Conservation (phyloP, 768 basidiomycete species). For the Boletus subparvulus region DNA sequence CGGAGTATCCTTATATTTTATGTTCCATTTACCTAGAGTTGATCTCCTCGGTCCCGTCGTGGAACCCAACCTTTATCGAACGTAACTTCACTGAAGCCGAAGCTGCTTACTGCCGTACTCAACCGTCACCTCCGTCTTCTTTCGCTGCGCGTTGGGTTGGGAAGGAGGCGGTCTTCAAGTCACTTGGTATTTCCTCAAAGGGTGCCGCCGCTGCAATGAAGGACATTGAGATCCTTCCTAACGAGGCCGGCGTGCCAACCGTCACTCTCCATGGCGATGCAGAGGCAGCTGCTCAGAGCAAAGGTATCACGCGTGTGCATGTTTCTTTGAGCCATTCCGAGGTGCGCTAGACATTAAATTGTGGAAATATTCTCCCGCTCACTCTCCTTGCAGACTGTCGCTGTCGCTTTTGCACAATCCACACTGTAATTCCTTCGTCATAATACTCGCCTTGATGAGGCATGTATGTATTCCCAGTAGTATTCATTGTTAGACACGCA, state of each 20-base stretch:
- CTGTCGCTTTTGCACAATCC: slow-evolving; percentile 87
- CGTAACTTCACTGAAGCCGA: slow-evolving; percentile 95
- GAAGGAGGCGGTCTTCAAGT: slow-evolving; percentile 98
- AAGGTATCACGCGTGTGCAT: slow-evolving; percentile 72
- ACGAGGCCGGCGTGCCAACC: slow-evolving; percentile 73
- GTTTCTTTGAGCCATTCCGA: slow-evolving; percentile 94
- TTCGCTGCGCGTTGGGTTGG: slow-evolving; percentile 97
- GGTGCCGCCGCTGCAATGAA: slow-evolving; percentile 95
- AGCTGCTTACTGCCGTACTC: slow-evolving; percentile 79
- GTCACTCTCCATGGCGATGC: slow-evolving; percentile 82
- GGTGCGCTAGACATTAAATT: slow-evolving; percentile 44
- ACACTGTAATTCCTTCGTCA: slow-evolving; percentile 23
- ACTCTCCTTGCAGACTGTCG: slow-evolving; percentile 57
- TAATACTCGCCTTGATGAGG: neutral
- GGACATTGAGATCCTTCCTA: slow-evolving; percentile 92
- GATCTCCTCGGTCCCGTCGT: slow-evolving; percentile 88
- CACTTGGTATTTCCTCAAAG: slow-evolving; percentile 83
- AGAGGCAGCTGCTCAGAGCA: slow-evolving; percentile 63
- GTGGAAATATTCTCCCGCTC: slow-evolving; percentile 10
- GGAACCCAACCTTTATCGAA: slow-evolving; percentile 80
- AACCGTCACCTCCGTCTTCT: slow-evolving; percentile 84
- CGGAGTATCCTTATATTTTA: slow-evolving; percentile 2
- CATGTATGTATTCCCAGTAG: slow-evolving; percentile 3
- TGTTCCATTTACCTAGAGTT: slow-evolving; percentile 56
- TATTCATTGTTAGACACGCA: neutral